phyloP scores from a whole-genome alignment of 441 rosid species.

The Sinapis alba region DNA sequence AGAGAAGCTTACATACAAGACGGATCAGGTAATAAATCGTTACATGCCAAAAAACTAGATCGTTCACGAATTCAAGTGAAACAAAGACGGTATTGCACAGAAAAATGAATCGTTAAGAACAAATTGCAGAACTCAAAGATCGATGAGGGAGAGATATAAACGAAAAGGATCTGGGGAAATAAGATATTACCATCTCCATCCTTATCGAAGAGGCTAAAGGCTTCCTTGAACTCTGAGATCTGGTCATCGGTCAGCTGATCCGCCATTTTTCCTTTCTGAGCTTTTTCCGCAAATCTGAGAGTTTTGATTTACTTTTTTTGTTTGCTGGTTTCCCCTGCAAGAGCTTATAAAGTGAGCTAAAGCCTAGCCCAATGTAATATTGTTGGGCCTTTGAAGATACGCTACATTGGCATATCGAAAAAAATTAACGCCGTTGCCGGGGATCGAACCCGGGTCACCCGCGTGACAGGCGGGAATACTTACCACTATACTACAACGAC shows the following conservation, averaged over 20 bases:
- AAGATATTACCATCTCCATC: slow-evolving; percentile 36
- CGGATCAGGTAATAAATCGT: background rate
- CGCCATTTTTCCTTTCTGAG: slow-evolving; percentile 30
- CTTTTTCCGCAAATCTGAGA: slow-evolving; percentile 15
- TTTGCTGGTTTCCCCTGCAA: background rate
- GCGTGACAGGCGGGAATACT: slow-evolving; percentile 86
- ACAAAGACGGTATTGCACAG: slow-evolving; percentile 6
- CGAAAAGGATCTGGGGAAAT: slow-evolving; percentile 11
- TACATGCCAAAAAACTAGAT: slow-evolving; percentile 2
- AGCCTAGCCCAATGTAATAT: background rate
- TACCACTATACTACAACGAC: slow-evolving; percentile 93
- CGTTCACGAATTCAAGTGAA: slow-evolving; percentile 13
- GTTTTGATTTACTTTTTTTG: background rate
- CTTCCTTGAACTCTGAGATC: slow-evolving; percentile 48
- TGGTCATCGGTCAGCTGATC: slow-evolving; percentile 47
- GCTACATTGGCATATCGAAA: background rate
- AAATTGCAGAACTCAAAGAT: background rate
- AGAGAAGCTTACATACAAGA: background rate
- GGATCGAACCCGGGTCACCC: slow-evolving; percentile 44
- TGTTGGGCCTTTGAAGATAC: background rate
- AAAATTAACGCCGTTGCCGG: slow-evolving; percentile 22
- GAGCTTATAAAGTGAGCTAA: background rate
- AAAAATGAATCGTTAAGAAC: background rate
- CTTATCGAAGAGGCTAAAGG: slow-evolving; percentile 44
- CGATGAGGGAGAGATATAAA: background rate